Conservation (phyloP, 768 basidiomycete species). For the Boletellus emodensis region DNA sequence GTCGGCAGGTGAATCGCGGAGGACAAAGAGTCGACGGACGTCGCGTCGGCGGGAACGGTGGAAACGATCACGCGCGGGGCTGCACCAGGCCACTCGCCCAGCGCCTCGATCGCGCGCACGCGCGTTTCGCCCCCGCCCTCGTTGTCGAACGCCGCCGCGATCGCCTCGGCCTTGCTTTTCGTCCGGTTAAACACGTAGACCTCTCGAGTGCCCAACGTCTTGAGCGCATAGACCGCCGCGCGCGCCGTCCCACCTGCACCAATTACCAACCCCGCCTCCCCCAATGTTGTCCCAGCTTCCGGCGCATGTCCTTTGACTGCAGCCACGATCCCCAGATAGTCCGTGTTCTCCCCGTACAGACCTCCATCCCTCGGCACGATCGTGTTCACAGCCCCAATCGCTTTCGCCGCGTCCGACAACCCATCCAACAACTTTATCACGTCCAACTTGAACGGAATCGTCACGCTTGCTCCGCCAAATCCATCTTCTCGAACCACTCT, state of each 20-base stretch:
- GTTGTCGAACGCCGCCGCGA: constrained; percentile 58
- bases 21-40: constrained; percentile 31
- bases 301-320: constrained; percentile 45
- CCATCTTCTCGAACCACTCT: constrained; percentile 56
- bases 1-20: constrained; percentile 48
- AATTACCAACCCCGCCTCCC: constrained; percentile 67
- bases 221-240: constrained; percentile 88
- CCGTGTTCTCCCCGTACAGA: constrained; percentile 93
- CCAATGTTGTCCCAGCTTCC: constrained; percentile 20
- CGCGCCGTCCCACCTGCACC: constrained; percentile 95
- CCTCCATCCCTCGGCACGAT: constrained; percentile 49
- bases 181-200: constrained; percentile 94
- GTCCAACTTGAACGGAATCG: constrained; percentile 92
- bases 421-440: constrained; percentile 79
- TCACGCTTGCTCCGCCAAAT: constrained; percentile 96
- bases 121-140: constrained; percentile 32
- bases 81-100: constrained; percentile 51
- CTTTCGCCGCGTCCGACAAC: constrained; percentile 74
- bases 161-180: constrained; percentile 59
- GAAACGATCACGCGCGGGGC: constrained; percentile 72
- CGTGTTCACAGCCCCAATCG: constrained; percentile 95
- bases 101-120: constrained; percentile 55
- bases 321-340: constrained; percentile 84
- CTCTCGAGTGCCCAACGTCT: constrained; percentile 56
- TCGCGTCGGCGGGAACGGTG: constrained; percentile 76